Conservation (phyloP, 139 green algal species). For the Volvox africanus region DNA sequence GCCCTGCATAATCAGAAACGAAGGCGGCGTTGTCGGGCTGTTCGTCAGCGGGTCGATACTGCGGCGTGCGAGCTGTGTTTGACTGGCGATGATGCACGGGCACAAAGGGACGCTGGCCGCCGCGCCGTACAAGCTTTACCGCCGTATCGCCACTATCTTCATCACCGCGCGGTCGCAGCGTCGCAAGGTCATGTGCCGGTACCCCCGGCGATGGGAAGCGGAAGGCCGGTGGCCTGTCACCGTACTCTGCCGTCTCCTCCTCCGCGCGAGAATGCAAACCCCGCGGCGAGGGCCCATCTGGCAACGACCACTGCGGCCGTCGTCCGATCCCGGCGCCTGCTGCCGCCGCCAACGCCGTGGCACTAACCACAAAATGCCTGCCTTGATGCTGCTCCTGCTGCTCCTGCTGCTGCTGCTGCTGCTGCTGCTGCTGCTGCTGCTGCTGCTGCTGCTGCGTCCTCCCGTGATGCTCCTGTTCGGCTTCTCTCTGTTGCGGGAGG, state of each 20-base stretch:
- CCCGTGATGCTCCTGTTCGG: neutral
- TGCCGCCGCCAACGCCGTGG: neutral
- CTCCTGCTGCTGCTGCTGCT: neutral
- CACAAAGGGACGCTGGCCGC: neutral
- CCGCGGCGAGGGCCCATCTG: neutral
- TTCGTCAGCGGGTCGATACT: too few relatives aligned
- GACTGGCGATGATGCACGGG: neutral
- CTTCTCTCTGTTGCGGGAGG: too few relatives aligned
- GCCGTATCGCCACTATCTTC: neutral
- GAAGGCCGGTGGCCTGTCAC: too few relatives aligned
- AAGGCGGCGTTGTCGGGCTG: too few relatives aligned
- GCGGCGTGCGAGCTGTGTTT: too few relatives aligned
- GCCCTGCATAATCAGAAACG: too few relatives aligned
- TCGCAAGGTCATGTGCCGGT: too few relatives aligned
- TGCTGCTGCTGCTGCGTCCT: neutral
- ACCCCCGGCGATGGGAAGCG: neutral
- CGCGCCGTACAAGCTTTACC: neutral
- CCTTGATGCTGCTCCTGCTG: neutral
- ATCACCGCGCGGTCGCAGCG: too few relatives aligned
- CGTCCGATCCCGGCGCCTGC: neutral
- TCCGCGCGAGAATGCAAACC: neutral
- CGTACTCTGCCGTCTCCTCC: neutral
- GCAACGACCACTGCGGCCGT: neutral
- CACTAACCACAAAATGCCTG: neutral
- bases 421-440: neutral